phyloP scores from a whole-genome alignment of 1,284 basidiomycete species.

The Papiliotrema fonsecae region DNA sequence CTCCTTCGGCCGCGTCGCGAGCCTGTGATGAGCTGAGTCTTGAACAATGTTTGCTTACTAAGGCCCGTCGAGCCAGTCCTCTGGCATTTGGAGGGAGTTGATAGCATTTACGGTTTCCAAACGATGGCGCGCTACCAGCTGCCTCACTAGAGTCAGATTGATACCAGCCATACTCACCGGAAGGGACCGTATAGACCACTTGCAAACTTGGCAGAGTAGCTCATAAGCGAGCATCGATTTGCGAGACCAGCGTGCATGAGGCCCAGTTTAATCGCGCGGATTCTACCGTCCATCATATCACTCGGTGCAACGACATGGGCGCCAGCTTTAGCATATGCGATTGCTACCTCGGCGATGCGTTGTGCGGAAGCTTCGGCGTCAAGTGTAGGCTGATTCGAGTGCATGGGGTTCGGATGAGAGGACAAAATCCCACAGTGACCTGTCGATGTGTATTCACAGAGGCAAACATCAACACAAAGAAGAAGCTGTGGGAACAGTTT shows the following conservation, averaged over 20 bases:
- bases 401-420: slow-evolving; percentile 32
- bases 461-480: slow-evolving; percentile 91
- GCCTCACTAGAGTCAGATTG: slow-evolving; percentile 65
- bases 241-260: slow-evolving; percentile 77
- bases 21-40: slow-evolving; percentile 52
- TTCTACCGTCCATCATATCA: slow-evolving; percentile 99
- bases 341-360: slow-evolving; percentile 85
- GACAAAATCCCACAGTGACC: slow-evolving; percentile 88
- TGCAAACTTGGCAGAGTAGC: slow-evolving; percentile 98
- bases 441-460: slow-evolving; percentile 99
- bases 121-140: slow-evolving; percentile 88
- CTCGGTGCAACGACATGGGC: slow-evolving; percentile 97
- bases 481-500: slow-evolving; percentile 74
- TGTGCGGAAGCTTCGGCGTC: slow-evolving; percentile 68
- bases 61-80: slow-evolving; percentile 87
- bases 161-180: slow-evolving; percentile 53
- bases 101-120: slow-evolving; percentile 95
- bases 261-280: slow-evolving; percentile 80
- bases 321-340: slow-evolving; percentile 88
- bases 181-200: slow-evolving; percentile 96
- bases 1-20: slow-evolving; percentile 88
- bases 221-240: slow-evolving; percentile 89
- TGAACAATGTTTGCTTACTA: slow-evolving; percentile 57
- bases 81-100: slow-evolving; percentile 86
- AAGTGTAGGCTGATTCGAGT: slow-evolving; percentile 40